A percentile compares a stretch with the other conserved stretches of the same genome.
Evolutionary conservation across 2,329 filamentous ascomycete species (phyloP).

Genomic region (Akanthomyces lecanii): DNA sequence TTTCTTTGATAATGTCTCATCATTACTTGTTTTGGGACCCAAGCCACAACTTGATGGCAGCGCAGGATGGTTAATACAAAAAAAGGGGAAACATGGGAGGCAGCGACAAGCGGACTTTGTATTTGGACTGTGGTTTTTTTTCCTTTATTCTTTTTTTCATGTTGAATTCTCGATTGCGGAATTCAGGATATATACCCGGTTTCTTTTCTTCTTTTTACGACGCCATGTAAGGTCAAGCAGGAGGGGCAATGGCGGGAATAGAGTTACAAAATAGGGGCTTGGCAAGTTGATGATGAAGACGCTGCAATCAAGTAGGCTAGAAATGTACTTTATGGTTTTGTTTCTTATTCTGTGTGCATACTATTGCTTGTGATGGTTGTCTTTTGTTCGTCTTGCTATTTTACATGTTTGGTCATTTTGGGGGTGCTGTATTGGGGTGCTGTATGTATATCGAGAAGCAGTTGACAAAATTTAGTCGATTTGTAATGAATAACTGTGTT

Average conservation of each 20-base stretch:
- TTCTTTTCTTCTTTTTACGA: neutral
- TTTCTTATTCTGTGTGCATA: neutral
- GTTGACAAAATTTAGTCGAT: neutral
- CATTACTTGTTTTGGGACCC: slow-evolving; percentile 12
- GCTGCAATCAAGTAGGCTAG: neutral
- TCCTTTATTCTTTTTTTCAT: slow-evolving; percentile 8
- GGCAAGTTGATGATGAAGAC: neutral
- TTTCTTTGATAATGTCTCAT: slow-evolving; percentile 15
- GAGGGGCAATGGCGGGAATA: neutral
- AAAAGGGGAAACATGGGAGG: slow-evolving; percentile 8
- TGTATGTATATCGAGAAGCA: too few species aligned
- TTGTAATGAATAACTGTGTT: too few species aligned
- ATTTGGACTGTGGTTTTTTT: slow-evolving; percentile 13
- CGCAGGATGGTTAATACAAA: slow-evolving; percentile 13
- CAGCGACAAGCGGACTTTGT: slow-evolving; percentile 12
- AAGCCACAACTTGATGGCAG: neutral
- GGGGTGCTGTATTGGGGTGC: too few species aligned
- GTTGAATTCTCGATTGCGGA: slow-evolving; percentile 11
- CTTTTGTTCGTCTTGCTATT: neutral
- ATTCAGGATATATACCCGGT: slow-evolving; percentile 20
- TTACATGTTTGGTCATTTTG: too few species aligned
- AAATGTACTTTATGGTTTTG: neutral
- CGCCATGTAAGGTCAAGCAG: neutral
- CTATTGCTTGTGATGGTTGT: neutral
- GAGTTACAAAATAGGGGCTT: slow-evolving; percentile 3